Evolutionary conservation across 2,329 filamentous ascomycete species (phyloP), one percentile per base, ranked within the genome.

Genomic region (Zarea fungicola): DNA sequence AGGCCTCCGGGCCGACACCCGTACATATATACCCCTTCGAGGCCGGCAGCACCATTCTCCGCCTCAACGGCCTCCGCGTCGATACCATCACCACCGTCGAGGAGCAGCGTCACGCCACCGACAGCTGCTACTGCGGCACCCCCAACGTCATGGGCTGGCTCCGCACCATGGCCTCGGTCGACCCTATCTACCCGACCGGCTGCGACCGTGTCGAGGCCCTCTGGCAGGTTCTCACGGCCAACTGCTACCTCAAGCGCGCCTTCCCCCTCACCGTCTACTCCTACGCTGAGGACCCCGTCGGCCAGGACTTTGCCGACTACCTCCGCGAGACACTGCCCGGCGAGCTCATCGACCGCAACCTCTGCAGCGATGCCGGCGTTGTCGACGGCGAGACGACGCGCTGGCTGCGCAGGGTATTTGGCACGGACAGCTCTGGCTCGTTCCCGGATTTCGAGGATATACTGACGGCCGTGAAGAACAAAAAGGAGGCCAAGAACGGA

Each of bases 181-280:
- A 26, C 6, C 26, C 42, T 10, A 34, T 39, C 41, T 44, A 50
- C 21, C 48, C 48, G 28, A 45, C 42, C 2, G 48, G 40, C 26
- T 50, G 40, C 41, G 48, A 44, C 26, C 40, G 40, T n/a, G 48
- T 40, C 25, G 48, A 50, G 41, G 48, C 42, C 26, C 41, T 50
- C 41, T 50, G 48, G 48, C 40, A 44, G 40, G 42, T 44, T 9
- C 48, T 50, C 19, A 50, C 34, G 19, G 48, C 48, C 18, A 44
- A 50, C 41, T 50, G 48, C 34, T 44, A 44, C 25, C 32, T 44
- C 6, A 44, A 45, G 26, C 32, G 40, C 6, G n/a, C 48, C 5
- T 50, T 50, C 21, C 45, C 45, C 6, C 45, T 48, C 29, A 41
- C 45, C 2, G 45, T n/a, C 11, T 48, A 48, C 16, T 41, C 36